Evolutionary conservation across 2,329 filamentous ascomycete genomes (phyloP), one percentile per base, ranked within the genome.

Genomic region (Dendryphion nanum): DNA sequence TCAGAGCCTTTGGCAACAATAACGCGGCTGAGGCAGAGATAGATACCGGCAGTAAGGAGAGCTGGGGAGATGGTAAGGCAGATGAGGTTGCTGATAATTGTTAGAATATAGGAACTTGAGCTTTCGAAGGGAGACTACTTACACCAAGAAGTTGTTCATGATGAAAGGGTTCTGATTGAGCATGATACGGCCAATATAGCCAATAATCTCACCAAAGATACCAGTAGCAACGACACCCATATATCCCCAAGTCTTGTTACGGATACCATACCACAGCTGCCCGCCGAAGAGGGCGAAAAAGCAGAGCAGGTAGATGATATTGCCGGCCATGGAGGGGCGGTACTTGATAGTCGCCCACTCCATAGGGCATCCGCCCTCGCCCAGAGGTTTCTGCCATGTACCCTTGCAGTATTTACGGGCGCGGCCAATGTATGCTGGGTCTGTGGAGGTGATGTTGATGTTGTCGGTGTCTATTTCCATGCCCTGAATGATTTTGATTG

Each of bases 41-140:
- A 79, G 47, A 79, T 74, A 39, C 67, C 70, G 2, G 72, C 78
- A 4, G 72, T 74, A 38, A 74, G 59, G 50, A 76, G 78, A 13
- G 72, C 77, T 6, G 75, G 77, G 0, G 70, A 76, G 7, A 81
- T 70, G 10, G 77, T 76, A n/a, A 79, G 60, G 33, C 68, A 71
- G 38, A 77, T 70, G 29, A 79, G 70, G 43, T 80, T 74, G 23
- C 23, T 26, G 23, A 26, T n/a, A n/a, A n/a, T 26, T 26, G 7
- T 74, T 70, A 40, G 14, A 5, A 3, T 38, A 40, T 37, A 56
- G 40, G 33, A 26, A 37, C 19, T 35, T 33, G 17, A 17, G 8
- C 28, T 15, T 15, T 26, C 23, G 3, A 2, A 10, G 23, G n/a
- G 10, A 26, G 5, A 1, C n/a, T 13, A 51, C 66, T 54, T 73